phyloP scores from a whole-genome alignment of 2,329 filamentous ascomycete species.

The Cytospora paraplurivora region DNA sequence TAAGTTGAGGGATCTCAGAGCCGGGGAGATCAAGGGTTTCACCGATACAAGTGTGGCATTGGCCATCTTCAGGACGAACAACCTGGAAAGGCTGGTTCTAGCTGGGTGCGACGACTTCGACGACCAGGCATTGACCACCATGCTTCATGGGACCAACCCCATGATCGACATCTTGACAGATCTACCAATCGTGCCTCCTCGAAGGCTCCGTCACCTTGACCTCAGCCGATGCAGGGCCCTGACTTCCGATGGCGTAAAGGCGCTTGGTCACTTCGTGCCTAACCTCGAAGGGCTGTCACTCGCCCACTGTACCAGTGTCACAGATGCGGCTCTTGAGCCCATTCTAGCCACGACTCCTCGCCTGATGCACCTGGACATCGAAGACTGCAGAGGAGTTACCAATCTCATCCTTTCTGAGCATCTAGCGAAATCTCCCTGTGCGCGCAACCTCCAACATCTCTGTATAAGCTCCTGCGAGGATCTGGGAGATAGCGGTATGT shows the following conservation, averaged over 20 bases:
- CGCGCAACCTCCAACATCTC: slow-evolving; percentile 71
- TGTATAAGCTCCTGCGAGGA: slow-evolving; percentile 89
- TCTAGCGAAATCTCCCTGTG: slow-evolving; percentile 76
- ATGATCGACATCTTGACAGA: slow-evolving; percentile 81
- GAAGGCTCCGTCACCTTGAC: slow-evolving; percentile 82
- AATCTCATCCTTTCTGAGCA: slow-evolving; percentile 72
- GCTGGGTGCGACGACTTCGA: slow-evolving; percentile 78
- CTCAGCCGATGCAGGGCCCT: slow-evolving; percentile 76
- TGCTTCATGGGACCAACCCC: slow-evolving; percentile 75
- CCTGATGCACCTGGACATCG: slow-evolving; percentile 85
- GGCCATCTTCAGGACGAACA: slow-evolving; percentile 77
- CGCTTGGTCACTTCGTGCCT: slow-evolving; percentile 74
- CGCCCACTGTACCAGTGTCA: slow-evolving; percentile 73
- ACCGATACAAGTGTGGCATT: slow-evolving; percentile 71
- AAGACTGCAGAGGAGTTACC: slow-evolving; percentile 78
- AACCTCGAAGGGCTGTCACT: slow-evolving; percentile 81
- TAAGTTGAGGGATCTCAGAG: slow-evolving; percentile 75
- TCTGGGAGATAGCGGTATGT: slow-evolving; percentile 79
- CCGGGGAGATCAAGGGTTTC: slow-evolving; percentile 80
- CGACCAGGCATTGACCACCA: slow-evolving; percentile 70
- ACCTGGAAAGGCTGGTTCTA: slow-evolving; percentile 78
- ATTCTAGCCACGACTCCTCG: slow-evolving; percentile 74
- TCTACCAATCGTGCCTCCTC: slow-evolving; percentile 72
- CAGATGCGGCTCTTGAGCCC: slow-evolving; percentile 70
- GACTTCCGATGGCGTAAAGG: slow-evolving; percentile 70